Evolutionary conservation across 306 rosid species (phyloP).

Genomic region (Quercus ilex): DNA sequence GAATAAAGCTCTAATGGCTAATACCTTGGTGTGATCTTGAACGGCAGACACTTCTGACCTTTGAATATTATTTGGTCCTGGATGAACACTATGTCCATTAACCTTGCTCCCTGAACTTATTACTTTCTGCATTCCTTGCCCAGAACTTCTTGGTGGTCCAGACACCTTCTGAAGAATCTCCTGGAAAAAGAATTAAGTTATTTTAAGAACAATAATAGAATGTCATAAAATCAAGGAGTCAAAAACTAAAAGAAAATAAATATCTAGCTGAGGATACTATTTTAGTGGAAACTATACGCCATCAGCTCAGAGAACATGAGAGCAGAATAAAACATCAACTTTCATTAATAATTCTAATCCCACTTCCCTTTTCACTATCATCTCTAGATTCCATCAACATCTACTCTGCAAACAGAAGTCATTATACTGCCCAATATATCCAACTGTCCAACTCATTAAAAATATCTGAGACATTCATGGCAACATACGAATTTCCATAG

Average conservation of each 20-base stretch:
- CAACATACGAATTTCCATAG: not conserved
- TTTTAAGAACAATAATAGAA: not conserved
- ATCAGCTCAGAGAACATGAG: not conserved
- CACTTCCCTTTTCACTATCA: not conserved
- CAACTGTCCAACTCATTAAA: not conserved
- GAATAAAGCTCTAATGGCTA: slow-evolving; percentile 5
- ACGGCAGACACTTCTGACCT: slow-evolving; percentile 34
- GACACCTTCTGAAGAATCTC: slow-evolving; percentile 57
- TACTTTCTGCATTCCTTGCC: slow-evolving; percentile 39
- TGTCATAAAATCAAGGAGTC: not conserved
- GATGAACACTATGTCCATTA: slow-evolving; percentile 37
- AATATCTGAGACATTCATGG: not conserved
- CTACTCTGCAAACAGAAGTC: not conserved
- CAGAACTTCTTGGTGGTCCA: slow-evolving; percentile 46
- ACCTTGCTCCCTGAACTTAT: slow-evolving; percentile 41
- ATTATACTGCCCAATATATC: not conserved
- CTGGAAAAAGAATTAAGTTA: slow-evolving; percentile 26
- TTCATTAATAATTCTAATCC: not conserved
- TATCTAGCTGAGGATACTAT: not conserved
- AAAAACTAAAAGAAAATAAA: not conserved
- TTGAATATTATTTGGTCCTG: slow-evolving; percentile 36
- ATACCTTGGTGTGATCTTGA: slow-evolving; percentile 52
- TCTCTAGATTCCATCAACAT: not conserved
- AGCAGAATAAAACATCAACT: not conserved
- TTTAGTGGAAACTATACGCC: not conserved